Conservation (phyloP, 306 rosid species). For the Gleditsia sinensis region DNA sequence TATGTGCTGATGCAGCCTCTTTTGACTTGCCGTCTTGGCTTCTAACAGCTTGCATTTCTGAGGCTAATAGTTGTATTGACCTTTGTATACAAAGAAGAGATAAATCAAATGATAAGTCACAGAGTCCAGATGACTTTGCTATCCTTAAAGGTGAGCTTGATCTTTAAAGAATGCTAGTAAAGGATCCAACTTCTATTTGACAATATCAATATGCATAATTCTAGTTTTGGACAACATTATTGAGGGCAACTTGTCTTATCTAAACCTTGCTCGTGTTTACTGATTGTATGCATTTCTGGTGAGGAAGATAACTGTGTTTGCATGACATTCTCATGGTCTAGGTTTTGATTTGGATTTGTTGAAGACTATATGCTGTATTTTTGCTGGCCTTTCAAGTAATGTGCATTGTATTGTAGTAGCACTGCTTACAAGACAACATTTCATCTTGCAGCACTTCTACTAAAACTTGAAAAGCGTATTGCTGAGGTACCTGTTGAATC, state of each 20-base stretch:
- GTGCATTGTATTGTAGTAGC: neutral
- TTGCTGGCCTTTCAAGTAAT: constrained; percentile 24
- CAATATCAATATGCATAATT: constrained; percentile 27
- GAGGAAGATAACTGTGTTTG: constrained; percentile 19
- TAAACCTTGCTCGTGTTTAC: constrained; percentile 26
- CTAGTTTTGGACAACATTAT: constrained; percentile 10
- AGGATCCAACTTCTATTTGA: constrained; percentile 33
- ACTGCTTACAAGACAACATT: constrained; percentile 22
- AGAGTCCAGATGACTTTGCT: constrained; percentile 80
- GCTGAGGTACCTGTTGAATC: constrained; percentile 84
- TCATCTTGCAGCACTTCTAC: constrained; percentile 78
- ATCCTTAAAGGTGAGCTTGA: constrained; percentile 77
- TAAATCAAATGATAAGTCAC: constrained; percentile 69
- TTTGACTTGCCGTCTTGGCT: constrained; percentile 93
- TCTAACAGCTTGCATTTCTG: constrained; percentile 82
- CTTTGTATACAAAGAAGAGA: constrained; percentile 73
- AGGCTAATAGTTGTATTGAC: constrained; percentile 77
- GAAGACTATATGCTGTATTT: constrained; percentile 17
- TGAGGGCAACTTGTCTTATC: neutral
- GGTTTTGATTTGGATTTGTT: constrained; percentile 28
- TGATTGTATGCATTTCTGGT: constrained; percentile 31
- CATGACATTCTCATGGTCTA: constrained; percentile 4
- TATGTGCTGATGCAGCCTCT: constrained; percentile 97
- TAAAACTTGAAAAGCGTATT: constrained; percentile 89
- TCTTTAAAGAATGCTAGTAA: constrained; percentile 26